These are phyloP conservation scores for Candida khao-thaluensis DNA, from an alignment of 805 yeast species.

Conservation along the genomic window DNA sequence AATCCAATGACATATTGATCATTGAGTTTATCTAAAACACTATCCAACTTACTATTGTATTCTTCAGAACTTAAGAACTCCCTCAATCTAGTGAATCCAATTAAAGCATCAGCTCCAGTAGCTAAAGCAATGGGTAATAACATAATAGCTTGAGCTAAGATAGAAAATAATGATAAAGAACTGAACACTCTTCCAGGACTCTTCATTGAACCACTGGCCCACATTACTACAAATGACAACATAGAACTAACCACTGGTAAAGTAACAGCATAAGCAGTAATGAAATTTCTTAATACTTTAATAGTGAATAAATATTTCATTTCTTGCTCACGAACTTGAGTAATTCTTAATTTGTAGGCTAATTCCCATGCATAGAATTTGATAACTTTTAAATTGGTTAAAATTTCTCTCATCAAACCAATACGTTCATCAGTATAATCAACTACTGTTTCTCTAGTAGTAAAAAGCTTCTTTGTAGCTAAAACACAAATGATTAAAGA, in stretches of 20 bases:
- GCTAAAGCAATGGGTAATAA: slow-evolving; percentile 45
- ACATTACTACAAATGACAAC: slow-evolving; percentile 45
- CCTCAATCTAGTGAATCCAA: slow-evolving; percentile 34
- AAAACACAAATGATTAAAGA: slow-evolving; percentile 35
- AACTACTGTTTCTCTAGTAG: slow-evolving; percentile 35
- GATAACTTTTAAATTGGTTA: slow-evolving; percentile 41
- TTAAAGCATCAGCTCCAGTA: slow-evolving; percentile 44
- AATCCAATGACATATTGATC: slow-evolving; percentile 14
- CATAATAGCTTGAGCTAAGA: slow-evolving; percentile 45
- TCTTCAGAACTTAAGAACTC: slow-evolving; percentile 29
- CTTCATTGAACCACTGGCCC: slow-evolving; percentile 42
- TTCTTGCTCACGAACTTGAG: slow-evolving; percentile 37
- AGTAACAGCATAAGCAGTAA: slow-evolving; percentile 45
- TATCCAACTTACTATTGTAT: slow-evolving; percentile 17
- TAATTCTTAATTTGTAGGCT: slow-evolving; percentile 38
- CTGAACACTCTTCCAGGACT: slow-evolving; percentile 42
- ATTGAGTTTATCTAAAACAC: slow-evolving; percentile 10
- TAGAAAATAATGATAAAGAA: slow-evolving; percentile 40
- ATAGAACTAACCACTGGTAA: slow-evolving; percentile 44
- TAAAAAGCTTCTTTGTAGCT: slow-evolving; percentile 34
- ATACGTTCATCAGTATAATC: slow-evolving; percentile 43
- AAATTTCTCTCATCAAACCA: slow-evolving; percentile 42
- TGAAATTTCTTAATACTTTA: slow-evolving; percentile 40
- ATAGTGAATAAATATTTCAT: slow-evolving; percentile 42
- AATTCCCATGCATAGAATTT: slow-evolving; percentile 49